Conservation (phyloP, 192 early-diverging fungal species). For the Coemansia reversa region DNA sequence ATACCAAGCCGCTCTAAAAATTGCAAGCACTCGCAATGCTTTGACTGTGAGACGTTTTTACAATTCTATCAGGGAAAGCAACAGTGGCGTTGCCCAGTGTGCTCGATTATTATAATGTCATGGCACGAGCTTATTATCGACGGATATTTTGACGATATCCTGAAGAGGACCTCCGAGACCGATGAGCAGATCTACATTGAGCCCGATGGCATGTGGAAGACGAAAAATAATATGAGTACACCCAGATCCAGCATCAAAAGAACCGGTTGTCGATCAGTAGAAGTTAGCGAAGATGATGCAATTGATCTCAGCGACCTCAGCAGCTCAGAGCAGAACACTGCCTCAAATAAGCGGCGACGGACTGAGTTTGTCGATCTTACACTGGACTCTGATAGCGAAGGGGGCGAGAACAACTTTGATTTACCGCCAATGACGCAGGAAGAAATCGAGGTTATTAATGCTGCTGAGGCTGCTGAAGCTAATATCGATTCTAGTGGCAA, state of each 20-base stretch:
- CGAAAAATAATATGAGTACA: constrained; percentile 29
- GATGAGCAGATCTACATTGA: constrained; percentile 49
- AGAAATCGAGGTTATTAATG: constrained; percentile 31
- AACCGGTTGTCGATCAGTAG: constrained; percentile 6
- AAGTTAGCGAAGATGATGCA: constrained; percentile 13
- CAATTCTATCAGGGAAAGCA: constrained; percentile 67
- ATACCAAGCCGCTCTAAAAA: constrained; percentile 60
- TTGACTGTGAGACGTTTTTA: constrained; percentile 72
- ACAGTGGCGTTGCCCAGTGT: constrained; percentile 76
- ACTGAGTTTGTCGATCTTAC: constrained; percentile 67
- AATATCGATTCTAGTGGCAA: too few species aligned
- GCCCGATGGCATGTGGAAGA: constrained; percentile 39
- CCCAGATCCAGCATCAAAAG: constrained; percentile 40
- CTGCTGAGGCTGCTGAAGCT: constrained; percentile 7
- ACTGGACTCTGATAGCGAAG: constrained; percentile 43
- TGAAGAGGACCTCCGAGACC: constrained; percentile 21
- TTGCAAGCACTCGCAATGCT: constrained; percentile 84
- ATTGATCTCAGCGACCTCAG: constrained; percentile 37
- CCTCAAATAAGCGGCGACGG: constrained; percentile 45
- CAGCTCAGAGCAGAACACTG: background rate
- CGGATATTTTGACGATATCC: constrained; percentile 58
- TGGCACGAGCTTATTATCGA: constrained; percentile 67
- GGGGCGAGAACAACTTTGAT: constrained; percentile 13
- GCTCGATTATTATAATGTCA: constrained; percentile 55
- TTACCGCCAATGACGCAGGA: constrained; percentile 37